These are phyloP conservation scores for Camelina hispida DNA, from an alignment of 345 rosid genomes.

Conservation along the genomic window DNA sequence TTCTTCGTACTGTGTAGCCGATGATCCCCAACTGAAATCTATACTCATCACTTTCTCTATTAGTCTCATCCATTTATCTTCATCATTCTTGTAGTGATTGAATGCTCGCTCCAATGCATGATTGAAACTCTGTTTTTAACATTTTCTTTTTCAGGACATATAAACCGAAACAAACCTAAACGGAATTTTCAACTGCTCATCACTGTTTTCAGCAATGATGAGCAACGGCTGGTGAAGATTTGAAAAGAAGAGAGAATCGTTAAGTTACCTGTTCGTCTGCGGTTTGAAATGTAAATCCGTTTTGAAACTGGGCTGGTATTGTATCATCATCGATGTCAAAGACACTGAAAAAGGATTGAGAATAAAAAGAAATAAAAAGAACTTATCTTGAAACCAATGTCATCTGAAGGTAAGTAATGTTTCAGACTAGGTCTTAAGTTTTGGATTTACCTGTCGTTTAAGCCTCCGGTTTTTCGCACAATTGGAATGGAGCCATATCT, in stretches of 20 bases:
- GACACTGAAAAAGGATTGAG: slow-evolving; percentile 54
- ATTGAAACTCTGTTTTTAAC: slow-evolving; percentile 60
- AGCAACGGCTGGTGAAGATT: background rate
- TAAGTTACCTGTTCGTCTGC: slow-evolving; percentile 80
- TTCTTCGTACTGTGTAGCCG: slow-evolving; percentile 81
- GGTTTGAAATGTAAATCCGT: slow-evolving; percentile 71
- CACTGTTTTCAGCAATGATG: background rate
- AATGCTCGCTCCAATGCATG: slow-evolving; percentile 77
- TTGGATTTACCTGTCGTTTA: slow-evolving; percentile 77
- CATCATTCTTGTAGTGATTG: slow-evolving; percentile 55
- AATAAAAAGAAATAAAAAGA: slow-evolving; percentile 3
- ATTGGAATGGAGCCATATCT: slow-evolving; percentile 89
- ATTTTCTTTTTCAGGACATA: background rate
- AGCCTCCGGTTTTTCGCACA: slow-evolving; percentile 89
- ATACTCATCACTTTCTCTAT: slow-evolving; percentile 74
- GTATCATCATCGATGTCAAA: slow-evolving; percentile 85
- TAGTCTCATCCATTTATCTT: slow-evolving; percentile 69
- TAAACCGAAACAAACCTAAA: too few relatives aligned
- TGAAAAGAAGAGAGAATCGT: too few relatives aligned
- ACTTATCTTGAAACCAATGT: slow-evolving; percentile 28
- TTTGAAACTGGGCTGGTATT: slow-evolving; percentile 67
- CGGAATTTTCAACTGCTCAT: background rate
- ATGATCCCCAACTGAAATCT: slow-evolving; percentile 89
- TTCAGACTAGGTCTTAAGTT: slow-evolving; percentile 12
- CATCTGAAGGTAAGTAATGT: slow-evolving; percentile 1